Evolutionary conservation across 306 rosid species (phyloP), one percentile per base, ranked within the genome.

Genomic region (Citrullus colocynthis): DNA sequence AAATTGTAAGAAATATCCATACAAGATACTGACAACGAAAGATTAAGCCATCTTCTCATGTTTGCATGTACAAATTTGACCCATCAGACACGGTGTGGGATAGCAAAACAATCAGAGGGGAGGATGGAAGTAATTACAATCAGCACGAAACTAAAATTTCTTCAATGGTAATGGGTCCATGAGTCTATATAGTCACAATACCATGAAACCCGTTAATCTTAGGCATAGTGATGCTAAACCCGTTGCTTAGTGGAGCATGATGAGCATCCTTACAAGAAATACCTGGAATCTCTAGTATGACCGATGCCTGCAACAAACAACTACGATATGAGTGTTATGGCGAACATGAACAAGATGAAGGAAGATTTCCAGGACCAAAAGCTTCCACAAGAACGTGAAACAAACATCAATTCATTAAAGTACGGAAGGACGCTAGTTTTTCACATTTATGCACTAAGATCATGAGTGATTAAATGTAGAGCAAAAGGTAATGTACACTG

Each of bases 241-340:
- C 6, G 74, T 67, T 42, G n/a, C 74, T 41, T 24, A 12, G 41
- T 57, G 39, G 41, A 44, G 12, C 13, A 11, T 21, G 21, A 71
- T 71, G 76, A 7, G 75, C 37, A 70, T 42, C 2, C 12, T 34
- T 6, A 12, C 56, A 44, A 70, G 21, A 45, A 67, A 24, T 24
- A n/a, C 57, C 76, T 51, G 13, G 55, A 71, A 20, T 45, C 76
- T 71, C 60, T 44, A 49, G 10, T 14, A 49, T 49, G 60, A 20
- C 77, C 60, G 18, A 72, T 32, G 77, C 77, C 77, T 72, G 77
- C 60, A 30, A 28, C 42, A 72, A 72, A 9, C 28, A 51, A 30
- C 60, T 15, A 51, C 59, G 3, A 9, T 37, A 72, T 72, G 77
- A 72, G 77, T 28, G 5, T 49, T 72, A 15, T 8, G 44, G 37